phyloP scores from a whole-genome alignment of 495 filamentous ascomycete species.

The Aspergillus conjunctus region DNA sequence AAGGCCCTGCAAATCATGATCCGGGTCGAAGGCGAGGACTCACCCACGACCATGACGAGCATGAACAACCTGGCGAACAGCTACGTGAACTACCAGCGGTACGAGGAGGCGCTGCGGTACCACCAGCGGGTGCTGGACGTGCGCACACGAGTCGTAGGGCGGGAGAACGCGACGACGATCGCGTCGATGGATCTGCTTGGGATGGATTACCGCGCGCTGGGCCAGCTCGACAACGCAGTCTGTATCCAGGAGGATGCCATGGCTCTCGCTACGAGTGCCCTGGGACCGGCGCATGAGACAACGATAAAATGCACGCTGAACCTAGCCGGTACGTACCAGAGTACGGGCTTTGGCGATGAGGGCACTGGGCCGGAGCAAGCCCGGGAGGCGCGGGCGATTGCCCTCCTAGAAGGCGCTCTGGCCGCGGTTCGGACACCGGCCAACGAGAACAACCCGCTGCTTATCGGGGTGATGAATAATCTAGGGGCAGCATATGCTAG shows the following conservation, averaged over 20 bases:
- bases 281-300: slow-evolving; percentile 3
- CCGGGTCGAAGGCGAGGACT: not conserved
- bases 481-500: slow-evolving; percentile 2
- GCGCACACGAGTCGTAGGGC: not conserved
- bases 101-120: slow-evolving; percentile 1
- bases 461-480: slow-evolving; percentile 5
- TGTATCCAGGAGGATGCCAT: not conserved
- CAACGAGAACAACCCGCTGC: not conserved
- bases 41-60: not conserved
- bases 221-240: not conserved
- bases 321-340: not conserved
- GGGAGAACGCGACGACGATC: slow-evolving; percentile 1
- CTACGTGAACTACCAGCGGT: not conserved
- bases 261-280: not conserved
- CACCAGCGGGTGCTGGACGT: not conserved
- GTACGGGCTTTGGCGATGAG: not conserved
- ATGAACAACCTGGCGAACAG: slow-evolving; percentile 13
- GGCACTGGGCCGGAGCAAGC: not conserved
- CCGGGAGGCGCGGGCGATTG: not conserved
- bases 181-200: slow-evolving; percentile 6
- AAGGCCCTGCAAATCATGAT: not conserved
- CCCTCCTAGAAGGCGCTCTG: not conserved
- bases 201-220: not conserved
- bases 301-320: slow-evolving; percentile 3
- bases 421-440: not conserved